A percentile compares a stretch with the other conserved stretches of the same genome.
These are phyloP conservation scores for Pythium folliculosum DNA, from an alignment of 352 stramenopile species.

Conservation along the genomic window DNA sequence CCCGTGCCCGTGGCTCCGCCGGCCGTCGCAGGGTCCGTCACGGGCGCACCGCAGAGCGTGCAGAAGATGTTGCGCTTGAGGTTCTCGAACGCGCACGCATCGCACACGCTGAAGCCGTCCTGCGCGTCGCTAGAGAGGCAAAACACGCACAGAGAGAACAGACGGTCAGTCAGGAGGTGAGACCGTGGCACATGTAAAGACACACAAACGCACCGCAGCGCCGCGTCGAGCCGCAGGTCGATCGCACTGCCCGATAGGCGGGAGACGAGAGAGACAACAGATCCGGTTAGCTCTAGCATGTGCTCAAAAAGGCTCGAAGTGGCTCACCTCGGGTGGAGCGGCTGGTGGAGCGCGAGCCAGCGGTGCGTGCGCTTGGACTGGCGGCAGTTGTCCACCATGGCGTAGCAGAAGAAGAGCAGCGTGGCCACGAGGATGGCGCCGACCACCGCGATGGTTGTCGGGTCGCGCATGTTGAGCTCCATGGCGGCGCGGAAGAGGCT, in stretches of 20 bases:
- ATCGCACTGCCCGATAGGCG: conserved; percentile 4
- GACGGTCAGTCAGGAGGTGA: no score
- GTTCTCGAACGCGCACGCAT: conserved; percentile 27
- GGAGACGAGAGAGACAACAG: not conserved
- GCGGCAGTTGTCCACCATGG: conserved; percentile 2
- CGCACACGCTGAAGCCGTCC: conserved; percentile 33
- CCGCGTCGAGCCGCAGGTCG: conserved; percentile 16
- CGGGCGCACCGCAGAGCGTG: conserved; percentile 36
- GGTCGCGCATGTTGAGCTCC: not conserved
- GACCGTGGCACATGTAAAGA: not conserved
- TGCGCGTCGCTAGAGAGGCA: conserved; percentile 33
- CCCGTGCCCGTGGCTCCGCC: not conserved
- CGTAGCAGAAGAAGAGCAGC: conserved; percentile 11
- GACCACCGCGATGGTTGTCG: not conserved
- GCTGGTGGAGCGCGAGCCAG: conserved; percentile 1
- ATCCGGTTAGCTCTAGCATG: no score
- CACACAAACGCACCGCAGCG: conserved; percentile 13
- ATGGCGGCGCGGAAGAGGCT: not conserved
- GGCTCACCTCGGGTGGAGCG: conserved; percentile 2
- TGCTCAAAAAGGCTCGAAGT: no score
- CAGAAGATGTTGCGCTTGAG: conserved; percentile 42
- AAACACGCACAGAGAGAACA: not conserved
- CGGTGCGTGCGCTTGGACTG: conserved; percentile 7
- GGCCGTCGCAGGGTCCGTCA: conserved; percentile 3
- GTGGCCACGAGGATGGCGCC: not conserved